Evolutionary conservation across 73 alveolate species (phyloP).

Genomic region (Breviolum minutum): DNA sequence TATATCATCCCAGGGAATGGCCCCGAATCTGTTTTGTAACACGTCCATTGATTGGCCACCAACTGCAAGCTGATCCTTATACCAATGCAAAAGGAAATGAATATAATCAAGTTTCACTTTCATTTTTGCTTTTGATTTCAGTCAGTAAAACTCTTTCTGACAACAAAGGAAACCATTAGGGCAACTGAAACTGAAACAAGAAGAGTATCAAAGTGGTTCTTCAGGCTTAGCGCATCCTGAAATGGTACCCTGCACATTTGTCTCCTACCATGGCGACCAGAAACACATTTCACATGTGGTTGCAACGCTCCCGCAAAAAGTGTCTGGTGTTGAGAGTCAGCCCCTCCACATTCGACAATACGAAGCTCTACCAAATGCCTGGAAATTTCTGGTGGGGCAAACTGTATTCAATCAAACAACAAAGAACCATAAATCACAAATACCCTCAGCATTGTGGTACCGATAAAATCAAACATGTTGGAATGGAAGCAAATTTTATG

Average conservation of each 20-base stretch:
- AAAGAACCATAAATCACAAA: background rate
- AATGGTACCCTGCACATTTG: background rate
- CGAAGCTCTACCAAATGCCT: background rate
- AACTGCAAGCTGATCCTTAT: background rate
- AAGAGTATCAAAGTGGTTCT: background rate
- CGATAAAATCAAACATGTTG: background rate
- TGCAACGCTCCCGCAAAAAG: background rate
- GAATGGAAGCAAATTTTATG: background rate
- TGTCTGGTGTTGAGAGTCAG: background rate
- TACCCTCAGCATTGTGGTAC: background rate
- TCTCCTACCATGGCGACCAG: background rate
- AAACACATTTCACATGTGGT: background rate
- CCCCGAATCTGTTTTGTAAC: background rate
- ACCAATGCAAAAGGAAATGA: background rate
- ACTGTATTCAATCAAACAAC: background rate
- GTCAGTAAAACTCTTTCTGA: no score
- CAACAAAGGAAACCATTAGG: background rate
- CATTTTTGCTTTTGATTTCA: background rate
- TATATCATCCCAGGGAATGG: conserved; percentile 10
- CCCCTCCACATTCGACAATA: background rate
- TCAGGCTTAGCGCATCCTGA: background rate
- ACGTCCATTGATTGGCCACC: background rate
- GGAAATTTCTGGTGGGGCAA: background rate
- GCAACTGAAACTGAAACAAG: background rate
- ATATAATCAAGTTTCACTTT: no score